Percentiles rank a stretch among this genome's conserved stretches.
Conservation (phyloP, 148 eudicot species). For the Persicaria maculosa region DNA sequence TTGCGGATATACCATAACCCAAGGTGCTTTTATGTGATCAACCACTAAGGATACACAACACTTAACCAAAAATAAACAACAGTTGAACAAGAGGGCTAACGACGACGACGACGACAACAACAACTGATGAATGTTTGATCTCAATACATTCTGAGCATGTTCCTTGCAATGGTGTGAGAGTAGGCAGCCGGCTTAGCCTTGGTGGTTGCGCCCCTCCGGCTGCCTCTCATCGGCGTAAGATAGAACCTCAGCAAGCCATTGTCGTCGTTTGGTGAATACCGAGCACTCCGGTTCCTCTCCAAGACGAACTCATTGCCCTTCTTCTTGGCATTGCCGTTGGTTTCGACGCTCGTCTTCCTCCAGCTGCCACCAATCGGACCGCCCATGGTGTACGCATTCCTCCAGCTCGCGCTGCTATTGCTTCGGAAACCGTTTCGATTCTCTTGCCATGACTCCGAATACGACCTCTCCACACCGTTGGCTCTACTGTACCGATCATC, state of each 20-base stretch:
- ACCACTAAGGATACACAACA: conserved; percentile 12
- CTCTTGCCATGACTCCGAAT: conserved; percentile 78
- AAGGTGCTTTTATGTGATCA: conserved; percentile 26
- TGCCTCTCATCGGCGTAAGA: conserved; percentile 64
- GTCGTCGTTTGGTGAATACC: conserved; percentile 50
- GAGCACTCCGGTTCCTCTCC: conserved; percentile 39
- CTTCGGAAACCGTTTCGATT: conserved; percentile 45
- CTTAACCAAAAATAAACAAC: conserved; percentile 7
- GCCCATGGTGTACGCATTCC: conserved; percentile 39
- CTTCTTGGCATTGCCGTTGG: conserved; percentile 29
- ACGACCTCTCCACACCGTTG: conserved; percentile 76
- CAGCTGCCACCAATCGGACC: conserved; percentile 44
- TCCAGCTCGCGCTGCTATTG: conserved; percentile 89
- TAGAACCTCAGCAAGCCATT: conserved; percentile 74
- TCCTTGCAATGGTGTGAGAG: conserved; percentile 41
- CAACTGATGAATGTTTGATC: conserved; percentile 17
- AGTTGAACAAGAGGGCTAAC: neutral
- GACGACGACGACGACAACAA: conserved; percentile 15
- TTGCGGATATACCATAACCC: conserved; percentile 23
- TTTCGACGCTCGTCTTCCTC: conserved; percentile 36
- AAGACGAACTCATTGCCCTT: conserved; percentile 36
- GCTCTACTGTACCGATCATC: conserved; percentile 55
- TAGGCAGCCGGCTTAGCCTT: conserved; percentile 28
- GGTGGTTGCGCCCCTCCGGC: conserved; percentile 40
- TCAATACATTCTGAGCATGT: conserved; percentile 55